phyloP scores from a whole-genome alignment of 192 early-diverging fungal genomes.

The Coemansia nantahalensis region DNA sequence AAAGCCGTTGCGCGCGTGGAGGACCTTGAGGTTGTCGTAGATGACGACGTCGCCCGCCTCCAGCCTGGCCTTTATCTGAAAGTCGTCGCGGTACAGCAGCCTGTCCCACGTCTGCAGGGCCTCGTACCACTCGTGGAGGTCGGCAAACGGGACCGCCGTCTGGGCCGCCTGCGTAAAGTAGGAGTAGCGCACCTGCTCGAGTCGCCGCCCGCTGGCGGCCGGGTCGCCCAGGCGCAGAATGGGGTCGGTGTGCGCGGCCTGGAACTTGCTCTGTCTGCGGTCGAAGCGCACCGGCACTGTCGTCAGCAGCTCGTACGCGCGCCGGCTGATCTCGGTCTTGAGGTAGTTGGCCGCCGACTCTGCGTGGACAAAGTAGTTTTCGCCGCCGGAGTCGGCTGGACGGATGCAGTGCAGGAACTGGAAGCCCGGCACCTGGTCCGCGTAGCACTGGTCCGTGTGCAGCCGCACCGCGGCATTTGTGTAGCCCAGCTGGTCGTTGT shows the following conservation, averaged over 20 bases:
- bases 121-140: constrained; percentile 53
- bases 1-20: constrained; percentile 54
- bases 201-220: constrained; percentile 17
- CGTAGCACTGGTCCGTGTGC: constrained; percentile 50
- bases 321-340: constrained; percentile 44
- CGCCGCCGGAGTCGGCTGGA: constrained; percentile 49
- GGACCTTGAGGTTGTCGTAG: constrained; percentile 50
- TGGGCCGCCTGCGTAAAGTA: constrained; percentile 54
- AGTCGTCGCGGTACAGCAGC: constrained; percentile 49
- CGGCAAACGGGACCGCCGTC: constrained; percentile 37
- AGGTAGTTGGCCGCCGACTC: constrained; percentile 53
- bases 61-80: constrained; percentile 48
- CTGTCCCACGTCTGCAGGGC: constrained; percentile 47
- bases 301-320: constrained; percentile 51
- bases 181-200: constrained; percentile 50
- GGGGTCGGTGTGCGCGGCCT: constrained; percentile 34
- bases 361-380: constrained; percentile 54
- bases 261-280: constrained; percentile 50
- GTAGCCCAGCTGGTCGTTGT: constrained; percentile 55
- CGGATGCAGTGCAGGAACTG: constrained; percentile 55
- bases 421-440: constrained; percentile 41
- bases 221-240: constrained; percentile 39
- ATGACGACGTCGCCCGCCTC: constrained; percentile 49
- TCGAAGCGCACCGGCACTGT: constrained; percentile 51
- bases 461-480: constrained; percentile 49